Percentiles rank a stretch among this genome's conserved stretches.
These are phyloP conservation scores for Russula foetens DNA, from an alignment of 768 basidiomycete genomes.

Conservation along the genomic window DNA sequence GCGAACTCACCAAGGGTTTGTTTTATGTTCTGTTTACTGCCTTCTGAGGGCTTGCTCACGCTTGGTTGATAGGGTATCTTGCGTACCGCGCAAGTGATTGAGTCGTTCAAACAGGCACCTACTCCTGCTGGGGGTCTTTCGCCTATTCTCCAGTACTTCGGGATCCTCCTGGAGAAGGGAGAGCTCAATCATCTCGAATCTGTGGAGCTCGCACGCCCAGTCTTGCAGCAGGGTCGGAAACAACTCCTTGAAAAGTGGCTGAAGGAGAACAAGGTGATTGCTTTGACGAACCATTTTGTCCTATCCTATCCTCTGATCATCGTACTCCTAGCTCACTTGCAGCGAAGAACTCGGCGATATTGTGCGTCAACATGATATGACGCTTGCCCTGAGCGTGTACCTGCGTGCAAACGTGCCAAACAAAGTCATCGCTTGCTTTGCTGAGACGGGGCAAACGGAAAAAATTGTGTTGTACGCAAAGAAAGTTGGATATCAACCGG, in stretches of 20 bases:
- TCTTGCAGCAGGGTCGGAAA: conserved; percentile 92
- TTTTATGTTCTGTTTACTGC: background rate
- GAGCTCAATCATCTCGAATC: conserved; percentile 96
- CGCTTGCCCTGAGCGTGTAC: conserved; percentile 93
- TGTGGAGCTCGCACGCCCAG: conserved; percentile 90
- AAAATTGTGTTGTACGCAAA: conserved; percentile 97
- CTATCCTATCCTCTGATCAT: background rate
- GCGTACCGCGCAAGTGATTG: conserved; percentile 90
- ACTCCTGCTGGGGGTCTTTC: conserved; percentile 82
- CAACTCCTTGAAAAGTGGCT: conserved; percentile 98
- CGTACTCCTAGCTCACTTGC: conserved; percentile 73
- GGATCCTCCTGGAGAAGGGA: conserved; percentile 96
- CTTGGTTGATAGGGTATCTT: conserved; percentile 64
- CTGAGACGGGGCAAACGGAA: conserved; percentile 96
- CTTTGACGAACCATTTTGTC: background rate
- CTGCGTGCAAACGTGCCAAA: conserved; percentile 96
- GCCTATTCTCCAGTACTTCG: conserved; percentile 97
- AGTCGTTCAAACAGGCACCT: conserved; percentile 96
- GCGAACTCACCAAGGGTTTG: conserved; percentile 90
- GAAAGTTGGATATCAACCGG: conserved; percentile 91
- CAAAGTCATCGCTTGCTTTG: conserved; percentile 98
- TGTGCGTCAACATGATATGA: conserved; percentile 92
- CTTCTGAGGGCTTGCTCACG: conserved; percentile 4
- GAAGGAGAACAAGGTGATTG: conserved; percentile 91
- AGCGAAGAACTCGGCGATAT: conserved; percentile 98